Evolutionary conservation across 1,139 yeast species (phyloP).

Genomic region (Yamadazyma conglobata): DNA sequence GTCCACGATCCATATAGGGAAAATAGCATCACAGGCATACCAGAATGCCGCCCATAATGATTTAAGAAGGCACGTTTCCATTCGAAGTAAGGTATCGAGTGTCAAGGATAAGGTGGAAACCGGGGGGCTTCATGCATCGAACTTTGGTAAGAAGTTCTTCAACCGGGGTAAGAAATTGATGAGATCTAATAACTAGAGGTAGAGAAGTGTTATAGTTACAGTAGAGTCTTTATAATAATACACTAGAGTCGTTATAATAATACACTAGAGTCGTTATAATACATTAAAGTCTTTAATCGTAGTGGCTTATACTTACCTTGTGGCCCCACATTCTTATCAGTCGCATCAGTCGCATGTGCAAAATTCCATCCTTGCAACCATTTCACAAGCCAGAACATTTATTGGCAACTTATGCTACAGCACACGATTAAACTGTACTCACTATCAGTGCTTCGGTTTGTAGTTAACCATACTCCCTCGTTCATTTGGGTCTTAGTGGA

Average conservation of each 20-base stretch:
- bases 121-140: constrained; percentile 40
- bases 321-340: too few relatives aligned
- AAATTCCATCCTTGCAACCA: too few relatives aligned
- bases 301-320: too few relatives aligned
- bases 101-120: constrained; percentile 46
- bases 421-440: constrained; percentile 12
- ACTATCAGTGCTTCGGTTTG: constrained; percentile 24
- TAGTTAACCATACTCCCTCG: constrained; percentile 53
- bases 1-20: constrained; percentile 41
- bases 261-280: too few relatives aligned
- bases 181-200: too few relatives aligned
- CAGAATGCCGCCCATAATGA: constrained; percentile 47
- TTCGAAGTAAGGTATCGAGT: constrained; percentile 40
- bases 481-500: constrained; percentile 61
- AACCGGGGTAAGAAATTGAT: constrained; percentile 41
- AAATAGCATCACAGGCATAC: constrained; percentile 44
- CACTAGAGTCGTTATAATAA: too few relatives aligned
- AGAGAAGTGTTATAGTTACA: too few relatives aligned
- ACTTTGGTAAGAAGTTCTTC: constrained; percentile 42
- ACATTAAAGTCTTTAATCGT: too few relatives aligned
- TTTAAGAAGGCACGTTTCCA: constrained; percentile 39
- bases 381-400: too few relatives aligned
- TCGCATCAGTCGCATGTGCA: too few relatives aligned
- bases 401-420: too few relatives aligned
- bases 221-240: too few relatives aligned